A percentile compares a stretch with the other conserved stretches of the same genome.
Conservation (phyloP, 345 rosid genomes). For the Brassica juncea region DNA sequence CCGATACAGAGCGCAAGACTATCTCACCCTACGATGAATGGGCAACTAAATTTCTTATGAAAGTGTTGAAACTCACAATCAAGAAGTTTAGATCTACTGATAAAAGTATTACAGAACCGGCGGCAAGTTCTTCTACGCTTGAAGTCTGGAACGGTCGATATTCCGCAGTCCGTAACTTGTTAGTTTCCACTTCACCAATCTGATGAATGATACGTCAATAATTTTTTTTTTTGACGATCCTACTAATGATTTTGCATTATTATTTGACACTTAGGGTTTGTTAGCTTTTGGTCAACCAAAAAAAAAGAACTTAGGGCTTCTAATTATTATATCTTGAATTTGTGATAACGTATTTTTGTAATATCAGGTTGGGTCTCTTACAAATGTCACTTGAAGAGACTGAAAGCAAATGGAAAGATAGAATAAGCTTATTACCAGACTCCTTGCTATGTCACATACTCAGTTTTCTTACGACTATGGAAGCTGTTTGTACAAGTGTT, state of each 20-base stretch:
- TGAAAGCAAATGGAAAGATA: not conserved
- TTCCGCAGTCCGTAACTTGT: not conserved
- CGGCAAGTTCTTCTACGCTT: not conserved
- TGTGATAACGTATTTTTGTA: not conserved
- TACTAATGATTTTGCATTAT: not conserved
- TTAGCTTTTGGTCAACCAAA: no score
- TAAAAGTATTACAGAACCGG: not conserved
- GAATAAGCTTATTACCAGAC: not conserved
- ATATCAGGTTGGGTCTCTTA: not conserved
- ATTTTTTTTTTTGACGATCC: no score
- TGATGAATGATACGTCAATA: not conserved
- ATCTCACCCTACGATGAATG: not conserved
- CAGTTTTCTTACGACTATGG: not conserved
- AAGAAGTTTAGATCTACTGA: not conserved
- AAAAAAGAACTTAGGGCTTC: no score
- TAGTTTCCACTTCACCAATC: not conserved
- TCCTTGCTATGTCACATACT: not conserved
- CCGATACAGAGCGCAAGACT: not conserved
- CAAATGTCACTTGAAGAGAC: not conserved
- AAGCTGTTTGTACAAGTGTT: not conserved
- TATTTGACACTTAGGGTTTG: not conserved
- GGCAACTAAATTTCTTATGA: not conserved
- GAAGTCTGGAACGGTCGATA: not conserved
- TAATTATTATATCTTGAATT: not conserved
- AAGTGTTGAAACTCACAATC: not conserved